phyloP scores from a whole-genome alignment of 148 eudicot genomes.

The Chenopodium quinoa region DNA sequence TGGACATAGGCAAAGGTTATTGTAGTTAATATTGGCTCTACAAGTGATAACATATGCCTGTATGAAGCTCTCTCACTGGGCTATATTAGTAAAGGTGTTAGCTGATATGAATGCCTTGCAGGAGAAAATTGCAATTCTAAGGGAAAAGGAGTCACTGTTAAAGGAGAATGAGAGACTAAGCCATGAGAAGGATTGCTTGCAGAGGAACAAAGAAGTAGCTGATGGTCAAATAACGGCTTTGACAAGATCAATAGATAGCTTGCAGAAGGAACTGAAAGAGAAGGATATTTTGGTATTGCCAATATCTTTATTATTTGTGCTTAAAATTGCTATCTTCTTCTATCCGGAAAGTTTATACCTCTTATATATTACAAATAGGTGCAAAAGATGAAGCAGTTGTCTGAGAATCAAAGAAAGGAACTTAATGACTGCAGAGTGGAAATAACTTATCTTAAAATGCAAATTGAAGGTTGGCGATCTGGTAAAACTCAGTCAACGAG shows the following conservation, averaged over 20 bases:
- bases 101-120: slow-evolving; percentile 33
- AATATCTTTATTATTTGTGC: slow-evolving; percentile 1
- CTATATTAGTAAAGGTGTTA: neutral
- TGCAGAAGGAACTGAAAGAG: slow-evolving; percentile 83
- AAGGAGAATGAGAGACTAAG: slow-evolving; percentile 61
- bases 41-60: neutral
- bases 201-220: slow-evolving; percentile 66
- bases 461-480: slow-evolving; percentile 72
- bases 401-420: slow-evolving; percentile 66
- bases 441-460: slow-evolving; percentile 92
- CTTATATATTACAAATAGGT: slow-evolving; percentile 44
- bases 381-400: slow-evolving; percentile 63
- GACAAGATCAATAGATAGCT: slow-evolving; percentile 65
- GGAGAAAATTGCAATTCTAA: slow-evolving; percentile 89
- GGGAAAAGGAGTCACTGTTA: slow-evolving; percentile 61
- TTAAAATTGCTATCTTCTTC: neutral
- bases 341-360: neutral
- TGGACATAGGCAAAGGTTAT: neutral
- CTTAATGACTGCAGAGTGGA: slow-evolving; percentile 87
- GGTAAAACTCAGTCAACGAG: slow-evolving; percentile 31
- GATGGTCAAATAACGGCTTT: slow-evolving; percentile 70
- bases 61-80: slow-evolving; percentile 1
- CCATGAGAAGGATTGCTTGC: slow-evolving; percentile 45
- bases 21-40: neutral
- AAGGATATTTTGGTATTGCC: slow-evolving; percentile 59